phyloP scores from a whole-genome alignment of 2,329 filamentous ascomycete species.

The Cercospora sp. region DNA sequence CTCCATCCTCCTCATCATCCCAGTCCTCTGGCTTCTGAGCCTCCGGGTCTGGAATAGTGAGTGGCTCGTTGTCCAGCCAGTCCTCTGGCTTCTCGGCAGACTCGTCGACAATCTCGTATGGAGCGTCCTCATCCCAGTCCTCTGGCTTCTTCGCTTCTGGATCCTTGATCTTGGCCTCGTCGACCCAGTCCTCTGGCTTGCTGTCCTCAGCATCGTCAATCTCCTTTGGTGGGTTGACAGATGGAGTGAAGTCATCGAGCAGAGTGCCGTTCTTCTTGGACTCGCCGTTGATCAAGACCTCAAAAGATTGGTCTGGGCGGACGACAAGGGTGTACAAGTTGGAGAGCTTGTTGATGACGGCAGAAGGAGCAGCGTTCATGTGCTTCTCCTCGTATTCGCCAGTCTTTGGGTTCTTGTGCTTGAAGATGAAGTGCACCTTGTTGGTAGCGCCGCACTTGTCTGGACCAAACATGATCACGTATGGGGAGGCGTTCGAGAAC shows the following conservation, averaged over 20 bases:
- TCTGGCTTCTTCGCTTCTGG: conserved; percentile 94
- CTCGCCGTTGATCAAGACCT: conserved; percentile 89
- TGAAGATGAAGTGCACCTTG: conserved; percentile 98
- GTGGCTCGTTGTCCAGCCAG: conserved; percentile 90
- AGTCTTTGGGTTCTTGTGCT: conserved; percentile 99
- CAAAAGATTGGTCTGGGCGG: conserved; percentile 92
- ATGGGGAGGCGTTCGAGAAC: conserved; percentile 95
- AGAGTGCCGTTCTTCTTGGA: conserved; percentile 85
- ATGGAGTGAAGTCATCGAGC: conserved; percentile 85
- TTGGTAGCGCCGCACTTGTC: conserved; percentile 99
- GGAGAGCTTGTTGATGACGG: conserved; percentile 86
- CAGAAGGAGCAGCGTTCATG: conserved; percentile 76
- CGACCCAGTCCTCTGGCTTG: conserved; percentile 96
- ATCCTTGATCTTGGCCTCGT: conserved; percentile 85
- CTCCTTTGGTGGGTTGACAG: conserved; percentile 93
- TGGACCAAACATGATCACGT: conserved; percentile 99
- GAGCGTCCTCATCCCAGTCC: conserved; percentile 98
- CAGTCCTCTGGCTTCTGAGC: conserved; percentile 97
- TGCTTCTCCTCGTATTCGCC: conserved; percentile 99
- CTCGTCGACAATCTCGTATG: conserved; percentile 93
- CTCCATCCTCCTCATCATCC: conserved; percentile 99
- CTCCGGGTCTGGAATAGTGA: conserved; percentile 84
- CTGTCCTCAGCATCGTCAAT: conserved; percentile 91
- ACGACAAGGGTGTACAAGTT: conserved; percentile 97
- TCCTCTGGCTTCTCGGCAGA: conserved; percentile 88